Base-by-base conservation (phyloP, 1,139 yeast species). In the Lodderomyces theae region DNA sequence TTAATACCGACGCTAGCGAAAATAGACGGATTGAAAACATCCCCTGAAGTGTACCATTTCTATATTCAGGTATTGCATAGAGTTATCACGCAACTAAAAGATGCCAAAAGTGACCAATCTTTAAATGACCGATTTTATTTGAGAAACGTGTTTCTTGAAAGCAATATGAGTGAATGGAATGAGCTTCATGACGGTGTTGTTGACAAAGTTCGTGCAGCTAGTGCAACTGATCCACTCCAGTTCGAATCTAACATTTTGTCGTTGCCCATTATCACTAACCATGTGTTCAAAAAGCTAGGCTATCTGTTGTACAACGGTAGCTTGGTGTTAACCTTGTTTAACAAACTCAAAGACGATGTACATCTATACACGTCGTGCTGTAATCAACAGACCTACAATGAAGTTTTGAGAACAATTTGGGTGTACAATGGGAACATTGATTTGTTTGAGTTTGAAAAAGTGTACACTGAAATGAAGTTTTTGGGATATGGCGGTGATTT, bases 301-400 rank as follows among this genome's bases (percentile, higher is more conserved):
- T 54, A 52, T 42, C 58, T 60, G 41, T 60, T 61, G 43, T 50
- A 59, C 36, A 69, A 69, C 39, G 75, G 75, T 0, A 64, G 61
- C 39, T 52, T 68, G 41, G 62, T 72, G 0, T 42, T 66, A 26
- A 54, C 70, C 2, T 42, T 71, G 28, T 71, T 68, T 55, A 66
- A 70, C 46, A 37, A 53, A 35, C 51, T 69, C 22, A 69, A 69
- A 48, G 52, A 50, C 15, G 67, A 71, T 45, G 43, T 69, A 21
- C 51, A 53, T 12, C 47, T 69, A 17, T 67, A 66, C 50, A 57
- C 71, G 3, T 51, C 65, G 6, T 56, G 63, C 11, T 68, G 73
- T 49, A 69, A 69, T 49, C 76, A 72, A 50, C 64, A 60, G 24
- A 69, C 77, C 1, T 71, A 65, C 46, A 72, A 72, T 48, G 69